Evolutionary conservation across 441 rosid genomes (phyloP).

Genomic region (Adansonia grandidieri): DNA sequence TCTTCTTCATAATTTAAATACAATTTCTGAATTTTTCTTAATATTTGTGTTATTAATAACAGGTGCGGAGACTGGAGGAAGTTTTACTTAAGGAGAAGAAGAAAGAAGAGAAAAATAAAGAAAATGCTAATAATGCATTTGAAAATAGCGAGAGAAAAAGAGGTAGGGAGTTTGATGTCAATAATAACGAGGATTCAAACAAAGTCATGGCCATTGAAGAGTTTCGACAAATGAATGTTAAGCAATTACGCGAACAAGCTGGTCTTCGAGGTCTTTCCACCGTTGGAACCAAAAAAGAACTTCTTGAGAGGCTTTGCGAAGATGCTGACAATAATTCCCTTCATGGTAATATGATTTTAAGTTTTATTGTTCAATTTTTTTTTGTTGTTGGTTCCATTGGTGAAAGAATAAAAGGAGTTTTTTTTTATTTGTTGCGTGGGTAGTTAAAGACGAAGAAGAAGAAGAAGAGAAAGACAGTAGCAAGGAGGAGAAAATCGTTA

Average conservation of each 20-base stretch:
- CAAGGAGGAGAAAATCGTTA: slow-evolving; percentile 25
- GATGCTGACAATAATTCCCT: slow-evolving; percentile 25
- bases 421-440: neutral
- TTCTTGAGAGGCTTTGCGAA: slow-evolving; percentile 51
- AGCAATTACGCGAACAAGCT: slow-evolving; percentile 60
- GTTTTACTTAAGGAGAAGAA: slow-evolving; percentile 43
- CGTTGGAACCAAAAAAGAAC: slow-evolving; percentile 56
- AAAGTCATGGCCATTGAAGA: slow-evolving; percentile 46
- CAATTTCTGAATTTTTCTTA: neutral
- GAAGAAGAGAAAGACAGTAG: slow-evolving; percentile 18
- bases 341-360: slow-evolving; percentile 3
- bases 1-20: neutral
- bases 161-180: slow-evolving; percentile 39
- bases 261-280: slow-evolving; percentile 43
- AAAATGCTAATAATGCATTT: slow-evolving; percentile 2
- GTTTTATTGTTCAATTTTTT: neutral
- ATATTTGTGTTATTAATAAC: slow-evolving; percentile 19
- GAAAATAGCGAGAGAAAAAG: slow-evolving; percentile 38
- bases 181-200: slow-evolving; percentile 22
- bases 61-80: slow-evolving; percentile 53
- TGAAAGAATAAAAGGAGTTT: neutral
- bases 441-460: slow-evolving; percentile 17
- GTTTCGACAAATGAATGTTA: slow-evolving; percentile 49
- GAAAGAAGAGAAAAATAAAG: slow-evolving; percentile 28
- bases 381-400: neutral